Conservation (phyloP, 352 stramenopile genomes). For the Globisporangium alternatum region DNA sequence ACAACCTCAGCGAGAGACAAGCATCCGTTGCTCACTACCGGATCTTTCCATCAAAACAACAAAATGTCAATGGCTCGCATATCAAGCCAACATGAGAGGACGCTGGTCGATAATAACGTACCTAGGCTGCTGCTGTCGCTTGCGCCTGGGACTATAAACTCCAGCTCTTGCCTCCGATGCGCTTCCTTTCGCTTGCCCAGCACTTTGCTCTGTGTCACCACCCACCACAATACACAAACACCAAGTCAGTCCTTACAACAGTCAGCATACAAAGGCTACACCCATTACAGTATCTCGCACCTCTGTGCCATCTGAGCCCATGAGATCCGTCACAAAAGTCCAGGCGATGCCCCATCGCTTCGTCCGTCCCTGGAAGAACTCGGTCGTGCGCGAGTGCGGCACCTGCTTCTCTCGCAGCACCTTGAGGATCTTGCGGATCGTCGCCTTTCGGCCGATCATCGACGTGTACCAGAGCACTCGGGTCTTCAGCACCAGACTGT, state of each 20-base stretch:
- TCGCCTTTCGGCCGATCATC: conserved; percentile 93
- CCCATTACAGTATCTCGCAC: conserved; percentile 20
- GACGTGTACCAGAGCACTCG: conserved; percentile 93
- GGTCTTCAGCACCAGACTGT: conserved; percentile 80
- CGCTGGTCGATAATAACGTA: not conserved
- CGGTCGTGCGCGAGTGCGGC: conserved; percentile 83
- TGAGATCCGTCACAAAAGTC: conserved; percentile 66
- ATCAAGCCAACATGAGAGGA: not conserved
- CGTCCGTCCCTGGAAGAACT: conserved; percentile 94
- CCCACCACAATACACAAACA: conserved; percentile 4
- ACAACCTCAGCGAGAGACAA: conserved; percentile 36
- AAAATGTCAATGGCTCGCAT: not conserved
- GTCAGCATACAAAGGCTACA: not conserved
- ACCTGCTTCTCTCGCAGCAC: conserved; percentile 68
- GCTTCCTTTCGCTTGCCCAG: conserved; percentile 82
- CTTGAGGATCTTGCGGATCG: conserved; percentile 85
- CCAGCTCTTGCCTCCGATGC: conserved; percentile 47
- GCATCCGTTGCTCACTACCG: conserved; percentile 32
- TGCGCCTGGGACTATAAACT: conserved; percentile 41
- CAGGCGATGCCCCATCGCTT: conserved; percentile 94
- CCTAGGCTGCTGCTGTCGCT: conserved; percentile 4
- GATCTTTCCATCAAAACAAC: not conserved
- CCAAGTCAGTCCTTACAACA: conserved; percentile 19
- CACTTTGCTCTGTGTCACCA: conserved; percentile 57
- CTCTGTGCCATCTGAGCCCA: conserved; percentile 20